Evolutionary conservation across 495 filamentous ascomycete species (phyloP).

Genomic region (Stereocaulon alpinum): DNA sequence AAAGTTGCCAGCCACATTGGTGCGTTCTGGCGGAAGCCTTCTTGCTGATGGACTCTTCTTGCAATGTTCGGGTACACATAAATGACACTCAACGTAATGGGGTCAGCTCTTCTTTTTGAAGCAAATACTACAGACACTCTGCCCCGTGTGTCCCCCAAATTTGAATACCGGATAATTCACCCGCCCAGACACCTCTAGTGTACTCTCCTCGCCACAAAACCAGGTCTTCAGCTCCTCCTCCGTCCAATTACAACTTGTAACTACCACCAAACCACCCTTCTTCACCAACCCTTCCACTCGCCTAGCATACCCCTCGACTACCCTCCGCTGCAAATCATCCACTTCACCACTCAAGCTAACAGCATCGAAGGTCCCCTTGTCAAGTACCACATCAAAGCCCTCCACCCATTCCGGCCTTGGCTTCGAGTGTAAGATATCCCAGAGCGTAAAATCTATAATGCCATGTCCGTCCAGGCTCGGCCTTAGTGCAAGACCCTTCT

Average conservation of each 20-base stretch:
- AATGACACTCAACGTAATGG: not conserved
- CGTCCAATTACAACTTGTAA: conserved; percentile 98
- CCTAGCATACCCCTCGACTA: conserved; percentile 63
- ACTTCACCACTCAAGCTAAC: conserved; percentile 60
- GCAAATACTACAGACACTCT: conserved; percentile 75
- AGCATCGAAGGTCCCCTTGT: conserved; percentile 97
- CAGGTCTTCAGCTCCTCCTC: conserved; percentile 71
- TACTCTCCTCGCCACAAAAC: conserved; percentile 44
- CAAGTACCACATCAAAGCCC: conserved; percentile 74
- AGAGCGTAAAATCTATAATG: conserved; percentile 53
- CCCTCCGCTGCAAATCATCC: conserved; percentile 40
- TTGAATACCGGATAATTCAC: conserved; percentile 66
- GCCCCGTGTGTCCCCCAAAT: conserved; percentile 58
- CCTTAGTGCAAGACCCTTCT: conserved; percentile 23
- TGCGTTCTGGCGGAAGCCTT: too few species aligned
- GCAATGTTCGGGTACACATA: not conserved
- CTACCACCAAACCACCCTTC: conserved; percentile 59
- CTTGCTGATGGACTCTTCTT: not conserved
- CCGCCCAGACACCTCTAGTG: conserved; percentile 47
- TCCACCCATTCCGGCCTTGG: conserved; percentile 22
- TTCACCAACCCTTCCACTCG: conserved; percentile 55
- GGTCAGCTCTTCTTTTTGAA: conserved; percentile 36
- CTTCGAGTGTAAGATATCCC: conserved; percentile 56
- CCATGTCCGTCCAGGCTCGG: conserved; percentile 6
- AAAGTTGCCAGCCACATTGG: not conserved